Conservation (phyloP, 1,139 yeast species). For the Suhomyces yuchorum region DNA sequence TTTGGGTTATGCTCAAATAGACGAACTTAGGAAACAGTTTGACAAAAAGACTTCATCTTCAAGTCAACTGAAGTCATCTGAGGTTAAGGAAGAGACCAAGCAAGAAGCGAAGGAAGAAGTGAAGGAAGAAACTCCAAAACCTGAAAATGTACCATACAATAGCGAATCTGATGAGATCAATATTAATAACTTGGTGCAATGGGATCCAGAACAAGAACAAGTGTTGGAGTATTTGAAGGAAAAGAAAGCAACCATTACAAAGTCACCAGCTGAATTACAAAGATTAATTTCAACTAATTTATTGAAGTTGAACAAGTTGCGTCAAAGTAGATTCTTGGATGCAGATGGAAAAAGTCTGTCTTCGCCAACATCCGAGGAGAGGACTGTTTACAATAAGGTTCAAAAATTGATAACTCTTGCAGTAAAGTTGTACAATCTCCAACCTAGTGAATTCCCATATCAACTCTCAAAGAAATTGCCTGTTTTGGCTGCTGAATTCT, state of each 20-base stretch:
- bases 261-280: slow-evolving; percentile 40
- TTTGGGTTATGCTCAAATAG: slow-evolving; percentile 57
- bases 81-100: background rate
- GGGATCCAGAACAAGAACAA: slow-evolving; percentile 39
- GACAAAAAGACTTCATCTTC: background rate
- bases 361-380: slow-evolving; percentile 34
- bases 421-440: slow-evolving; percentile 30
- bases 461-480: slow-evolving; percentile 56
- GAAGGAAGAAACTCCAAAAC: slow-evolving; percentile 6
- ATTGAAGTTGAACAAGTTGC: slow-evolving; percentile 60
- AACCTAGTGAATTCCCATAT: slow-evolving; percentile 34
- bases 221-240: slow-evolving; percentile 30
- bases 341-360: slow-evolving; percentile 33
- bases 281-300: slow-evolving; percentile 58
- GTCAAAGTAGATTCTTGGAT: slow-evolving; percentile 55
- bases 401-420: slow-evolving; percentile 36
- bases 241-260: slow-evolving; percentile 27
- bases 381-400: slow-evolving; percentile 44
- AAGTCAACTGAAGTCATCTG: background rate
- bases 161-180: slow-evolving; percentile 24
- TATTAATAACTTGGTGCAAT: slow-evolving; percentile 36
- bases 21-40: slow-evolving; percentile 35
- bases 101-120: slow-evolving; percentile 10
- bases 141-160: slow-evolving; percentile 7
- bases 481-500: slow-evolving; percentile 69